Percentiles rank a stretch among this genome's conserved stretches.
These are phyloP conservation scores for Alternaria incomplexa DNA, from an alignment of 2,329 filamentous ascomycete genomes.

Conservation along the genomic window DNA sequence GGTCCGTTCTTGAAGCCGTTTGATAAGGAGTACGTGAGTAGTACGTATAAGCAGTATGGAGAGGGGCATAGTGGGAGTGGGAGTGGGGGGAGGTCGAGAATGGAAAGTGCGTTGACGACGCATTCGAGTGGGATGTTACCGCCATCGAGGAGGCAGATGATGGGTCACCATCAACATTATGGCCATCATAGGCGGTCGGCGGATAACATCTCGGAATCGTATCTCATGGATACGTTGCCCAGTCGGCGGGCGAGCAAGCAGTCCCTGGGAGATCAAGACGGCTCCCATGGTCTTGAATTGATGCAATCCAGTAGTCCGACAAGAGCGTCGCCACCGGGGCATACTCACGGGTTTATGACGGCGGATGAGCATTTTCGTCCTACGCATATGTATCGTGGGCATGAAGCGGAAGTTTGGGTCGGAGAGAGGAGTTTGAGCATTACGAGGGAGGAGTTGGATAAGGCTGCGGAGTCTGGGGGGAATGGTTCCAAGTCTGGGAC, in stretches of 20 bases:
- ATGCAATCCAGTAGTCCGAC: neutral
- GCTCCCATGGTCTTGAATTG: neutral
- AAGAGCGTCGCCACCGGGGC: constrained; percentile 9
- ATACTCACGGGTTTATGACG: constrained; percentile 4
- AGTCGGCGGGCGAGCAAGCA: constrained; percentile 10
- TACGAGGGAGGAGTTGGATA: constrained; percentile 20
- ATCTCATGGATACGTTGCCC: constrained; percentile 18
- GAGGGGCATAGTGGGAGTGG: neutral
- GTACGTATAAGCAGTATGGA: constrained; percentile 19
- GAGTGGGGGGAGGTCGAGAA: neutral
- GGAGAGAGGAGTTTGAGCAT: constrained; percentile 24
- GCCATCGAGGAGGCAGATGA: neutral
- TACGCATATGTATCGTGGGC: constrained; percentile 20
- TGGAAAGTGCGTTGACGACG: neutral
- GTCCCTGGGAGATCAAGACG: neutral
- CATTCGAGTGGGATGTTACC: neutral
- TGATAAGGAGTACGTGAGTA: constrained; percentile 29
- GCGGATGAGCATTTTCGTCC: constrained; percentile 34
- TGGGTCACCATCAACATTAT: neutral
- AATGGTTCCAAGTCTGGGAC: constrained; percentile 15
- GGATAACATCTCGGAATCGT: constrained; percentile 18
- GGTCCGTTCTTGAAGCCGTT: constrained; percentile 44
- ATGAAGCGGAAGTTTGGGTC: constrained; percentile 31
- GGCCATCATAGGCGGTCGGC: neutral
- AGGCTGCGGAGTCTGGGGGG: neutral